Evolutionary conservation across 192 early-diverging fungal species (phyloP).

Genomic region (Pilobolus umbonatus): DNA sequence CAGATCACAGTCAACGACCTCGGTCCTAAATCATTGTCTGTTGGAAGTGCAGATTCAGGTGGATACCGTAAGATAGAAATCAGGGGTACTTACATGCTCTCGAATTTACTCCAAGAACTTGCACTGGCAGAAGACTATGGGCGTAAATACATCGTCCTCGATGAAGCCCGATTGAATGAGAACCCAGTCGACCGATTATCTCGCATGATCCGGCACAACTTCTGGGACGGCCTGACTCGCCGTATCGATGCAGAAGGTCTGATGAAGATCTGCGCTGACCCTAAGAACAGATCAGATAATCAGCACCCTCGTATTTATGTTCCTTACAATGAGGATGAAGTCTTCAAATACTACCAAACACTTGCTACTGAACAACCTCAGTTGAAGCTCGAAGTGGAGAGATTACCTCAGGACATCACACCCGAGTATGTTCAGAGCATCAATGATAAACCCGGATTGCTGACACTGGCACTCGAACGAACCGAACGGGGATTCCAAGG

Average conservation of each 20-base stretch:
- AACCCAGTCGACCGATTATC: constrained; percentile 89
- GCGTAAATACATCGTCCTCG: constrained; percentile 80
- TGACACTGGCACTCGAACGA: constrained; percentile 69
- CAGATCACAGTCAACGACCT: constrained; percentile 92
- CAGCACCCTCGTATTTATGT: constrained; percentile 89
- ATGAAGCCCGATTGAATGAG: constrained; percentile 87
- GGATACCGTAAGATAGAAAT: constrained; percentile 87
- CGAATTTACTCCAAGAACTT: constrained; percentile 93
- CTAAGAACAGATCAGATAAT: constrained; percentile 80
- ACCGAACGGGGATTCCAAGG: constrained; percentile 40
- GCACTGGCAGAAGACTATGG: constrained; percentile 86
- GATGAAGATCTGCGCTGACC: constrained; percentile 85
- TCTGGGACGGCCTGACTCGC: constrained; percentile 96
- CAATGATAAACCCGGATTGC: constrained; percentile 84
- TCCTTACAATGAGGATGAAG: constrained; percentile 73
- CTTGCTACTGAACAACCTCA: constrained; percentile 62
- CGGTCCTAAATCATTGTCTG: constrained; percentile 86
- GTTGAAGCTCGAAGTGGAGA: constrained; percentile 72
- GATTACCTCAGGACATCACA: constrained; percentile 81
- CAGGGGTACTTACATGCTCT: constrained; percentile 91
- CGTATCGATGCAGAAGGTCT: constrained; percentile 81
- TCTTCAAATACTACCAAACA: constrained; percentile 73
- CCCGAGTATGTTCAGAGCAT: constrained; percentile 89
- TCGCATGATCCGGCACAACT: constrained; percentile 86
- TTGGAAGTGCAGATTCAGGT: constrained; percentile 83